A percentile compares a stretch with the other conserved stretches of the same genome.
phyloP scores from a whole-genome alignment of 805 yeast genomes.

The Groenewaldozyma tartarivorans region DNA sequence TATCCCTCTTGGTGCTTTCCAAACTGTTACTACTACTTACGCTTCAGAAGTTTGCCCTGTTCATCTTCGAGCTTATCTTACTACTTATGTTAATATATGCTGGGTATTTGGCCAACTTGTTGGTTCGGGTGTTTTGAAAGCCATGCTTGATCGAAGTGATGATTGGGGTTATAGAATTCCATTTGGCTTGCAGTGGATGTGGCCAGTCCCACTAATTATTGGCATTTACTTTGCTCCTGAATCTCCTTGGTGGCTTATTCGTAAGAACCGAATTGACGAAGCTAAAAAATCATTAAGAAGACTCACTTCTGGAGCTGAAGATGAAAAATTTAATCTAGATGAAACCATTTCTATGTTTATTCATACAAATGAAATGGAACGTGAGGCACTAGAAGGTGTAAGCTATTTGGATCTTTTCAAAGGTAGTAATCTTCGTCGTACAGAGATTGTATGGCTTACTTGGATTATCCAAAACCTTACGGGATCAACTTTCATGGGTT shows the following conservation, averaged over 20 bases:
- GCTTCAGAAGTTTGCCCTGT: constrained; percentile 49
- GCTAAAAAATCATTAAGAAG: constrained; percentile 35
- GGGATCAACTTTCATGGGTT: not conserved
- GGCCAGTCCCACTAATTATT: constrained; percentile 13
- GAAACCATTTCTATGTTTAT: constrained; percentile 37
- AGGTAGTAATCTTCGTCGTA: constrained; percentile 39
- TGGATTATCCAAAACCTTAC: constrained; percentile 35
- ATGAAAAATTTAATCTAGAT: constrained; percentile 25
- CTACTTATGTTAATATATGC: constrained; percentile 42
- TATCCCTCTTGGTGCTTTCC: constrained; percentile 46
- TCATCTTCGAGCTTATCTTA: constrained; percentile 38
- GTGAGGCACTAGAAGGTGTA: constrained; percentile 6
- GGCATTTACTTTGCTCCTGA: constrained; percentile 43
- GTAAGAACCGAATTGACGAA: constrained; percentile 31
- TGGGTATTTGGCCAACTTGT: constrained; percentile 51
- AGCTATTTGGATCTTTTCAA: constrained; percentile 35
- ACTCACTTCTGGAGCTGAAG: constrained; percentile 16
- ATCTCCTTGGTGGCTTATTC: constrained; percentile 48
- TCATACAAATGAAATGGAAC: constrained; percentile 33
- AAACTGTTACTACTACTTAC: constrained; percentile 40
- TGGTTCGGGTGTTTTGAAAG: constrained; percentile 40
- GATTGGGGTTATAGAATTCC: constrained; percentile 12
- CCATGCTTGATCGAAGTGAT: constrained; percentile 25
- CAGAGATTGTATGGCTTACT: constrained; percentile 36
- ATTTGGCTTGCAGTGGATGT: constrained; percentile 16